phyloP scores from a whole-genome alignment of 2,329 filamentous ascomycete species.

The Coleophoma eucalyptorum region DNA sequence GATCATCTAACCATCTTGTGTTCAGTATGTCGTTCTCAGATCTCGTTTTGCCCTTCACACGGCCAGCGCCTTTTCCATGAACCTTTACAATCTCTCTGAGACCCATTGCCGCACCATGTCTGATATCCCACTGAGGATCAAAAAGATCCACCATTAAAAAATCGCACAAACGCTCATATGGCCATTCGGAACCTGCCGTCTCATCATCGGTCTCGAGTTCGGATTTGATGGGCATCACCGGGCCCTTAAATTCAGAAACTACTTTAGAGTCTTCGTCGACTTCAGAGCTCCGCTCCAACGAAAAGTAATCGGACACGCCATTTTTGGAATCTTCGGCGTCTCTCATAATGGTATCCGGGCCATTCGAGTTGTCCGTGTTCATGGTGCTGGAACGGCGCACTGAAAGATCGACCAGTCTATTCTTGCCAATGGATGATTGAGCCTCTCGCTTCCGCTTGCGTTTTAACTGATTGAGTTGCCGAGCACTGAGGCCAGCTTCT shows the following conservation, averaged over 20 bases:
- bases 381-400: slow-evolving; percentile 41
- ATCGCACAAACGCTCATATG: slow-evolving; percentile 89
- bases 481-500: slow-evolving; percentile 76
- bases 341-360: slow-evolving; percentile 39
- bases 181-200: slow-evolving; percentile 82
- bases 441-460: slow-evolving; percentile 89
- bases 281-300: slow-evolving; percentile 71
- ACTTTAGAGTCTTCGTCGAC: slow-evolving; percentile 89
- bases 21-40: slow-evolving; percentile 77
- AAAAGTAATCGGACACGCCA: slow-evolving; percentile 81
- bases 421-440: slow-evolving; percentile 85
- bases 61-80: slow-evolving; percentile 87
- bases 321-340: slow-evolving; percentile 62
- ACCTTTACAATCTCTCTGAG: slow-evolving; percentile 85
- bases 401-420: slow-evolving; percentile 84
- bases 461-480: slow-evolving; percentile 92
- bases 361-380: slow-evolving; percentile 8
- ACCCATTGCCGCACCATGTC: slow-evolving; percentile 94
- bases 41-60: slow-evolving; percentile 64
- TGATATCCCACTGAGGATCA: slow-evolving; percentile 89
- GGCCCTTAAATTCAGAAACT: slow-evolving; percentile 92
- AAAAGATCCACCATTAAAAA: slow-evolving; percentile 93
- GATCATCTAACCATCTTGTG: slow-evolving; percentile 83
- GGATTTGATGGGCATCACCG: slow-evolving; percentile 76
- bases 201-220: slow-evolving; percentile 76